Evolutionary conservation across 495 filamentous ascomycete genomes (phyloP).

Genomic region (Hypoxylon trugodes): DNA sequence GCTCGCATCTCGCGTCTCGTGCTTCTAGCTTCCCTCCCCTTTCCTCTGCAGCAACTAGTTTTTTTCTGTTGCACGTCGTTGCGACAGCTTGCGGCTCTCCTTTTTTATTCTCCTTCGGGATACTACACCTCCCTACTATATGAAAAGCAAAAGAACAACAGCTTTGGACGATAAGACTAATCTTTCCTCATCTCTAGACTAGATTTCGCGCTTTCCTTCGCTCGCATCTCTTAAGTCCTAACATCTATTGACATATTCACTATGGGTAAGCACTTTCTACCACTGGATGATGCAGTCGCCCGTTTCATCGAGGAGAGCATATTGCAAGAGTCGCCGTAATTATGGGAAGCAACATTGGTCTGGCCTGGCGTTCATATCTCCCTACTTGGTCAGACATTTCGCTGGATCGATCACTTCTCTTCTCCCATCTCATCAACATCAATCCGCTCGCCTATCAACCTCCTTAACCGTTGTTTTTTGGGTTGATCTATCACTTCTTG

Average conservation of each 20-base stretch:
- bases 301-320: slow-evolving; percentile 43
- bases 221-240: slow-evolving; percentile 38
- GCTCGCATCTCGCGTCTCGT: too few species aligned
- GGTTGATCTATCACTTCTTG: slow-evolving; percentile 53
- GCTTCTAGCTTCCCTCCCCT: background rate
- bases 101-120: slow-evolving; percentile 1
- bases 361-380: slow-evolving; percentile 1
- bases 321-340: slow-evolving; percentile 41
- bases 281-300: slow-evolving; percentile 41
- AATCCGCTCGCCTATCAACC: slow-evolving; percentile 20
- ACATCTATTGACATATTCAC: slow-evolving; percentile 47
- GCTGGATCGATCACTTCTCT: slow-evolving; percentile 34
- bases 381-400: slow-evolving; percentile 19
- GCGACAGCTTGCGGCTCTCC: background rate
- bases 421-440: slow-evolving; percentile 30
- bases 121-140: slow-evolving; percentile 6
- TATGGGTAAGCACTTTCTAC: slow-evolving; percentile 60
- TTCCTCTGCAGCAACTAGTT: background rate
- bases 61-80: background rate
- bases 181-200: slow-evolving; percentile 29
- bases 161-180: slow-evolving; percentile 20
- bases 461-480: slow-evolving; percentile 31
- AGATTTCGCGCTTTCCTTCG: slow-evolving; percentile 37
- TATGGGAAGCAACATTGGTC: slow-evolving; percentile 22
- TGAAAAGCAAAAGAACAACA: slow-evolving; percentile 1